Evolutionary conservation across 202 grass and related monocot genomes (phyloP).

Genomic region (Musa balbisiana): DNA sequence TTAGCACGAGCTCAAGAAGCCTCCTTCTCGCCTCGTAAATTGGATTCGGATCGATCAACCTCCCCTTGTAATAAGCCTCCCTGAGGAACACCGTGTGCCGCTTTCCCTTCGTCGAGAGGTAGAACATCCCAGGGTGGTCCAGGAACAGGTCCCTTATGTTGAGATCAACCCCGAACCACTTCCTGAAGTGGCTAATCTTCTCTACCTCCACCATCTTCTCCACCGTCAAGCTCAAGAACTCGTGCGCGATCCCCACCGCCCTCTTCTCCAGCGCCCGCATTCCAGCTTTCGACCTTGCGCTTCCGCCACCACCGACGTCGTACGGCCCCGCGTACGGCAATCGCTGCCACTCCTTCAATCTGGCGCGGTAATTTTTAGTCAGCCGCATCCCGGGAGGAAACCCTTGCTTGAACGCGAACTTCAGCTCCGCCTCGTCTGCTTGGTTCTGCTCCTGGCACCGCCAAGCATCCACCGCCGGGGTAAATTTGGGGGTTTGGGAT

Average conservation of each 20-base stretch:
- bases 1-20: slow-evolving; percentile 66
- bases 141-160: slow-evolving; percentile 92
- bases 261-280: slow-evolving; percentile 81
- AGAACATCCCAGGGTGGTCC: slow-evolving; percentile 93
- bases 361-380: slow-evolving; percentile 55
- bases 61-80: slow-evolving; percentile 56
- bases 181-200: slow-evolving; percentile 85
- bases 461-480: slow-evolving; percentile 26
- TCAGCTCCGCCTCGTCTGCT: slow-evolving; percentile 24
- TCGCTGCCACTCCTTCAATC: slow-evolving; percentile 49
- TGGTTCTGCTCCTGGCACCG: slow-evolving; percentile 9
- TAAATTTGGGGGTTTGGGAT: slow-evolving; percentile 18
- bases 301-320: slow-evolving; percentile 21
- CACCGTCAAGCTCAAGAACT: slow-evolving; percentile 76
- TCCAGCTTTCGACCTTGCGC: slow-evolving; percentile 20
- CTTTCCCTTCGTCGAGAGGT: slow-evolving; percentile 66
- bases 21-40: slow-evolving; percentile 56
- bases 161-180: slow-evolving; percentile 75
- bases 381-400: slow-evolving; percentile 76
- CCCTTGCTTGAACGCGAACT: slow-evolving; percentile 54
- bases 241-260: slow-evolving; percentile 72
- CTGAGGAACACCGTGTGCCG: slow-evolving; percentile 71
- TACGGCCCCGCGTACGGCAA: slow-evolving; percentile 57
- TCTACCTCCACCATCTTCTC: slow-evolving; percentile 99
- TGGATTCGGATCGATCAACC: slow-evolving; percentile 54